Conservation (phyloP, 441 rosid genomes). For the Corymbia calophylla region DNA sequence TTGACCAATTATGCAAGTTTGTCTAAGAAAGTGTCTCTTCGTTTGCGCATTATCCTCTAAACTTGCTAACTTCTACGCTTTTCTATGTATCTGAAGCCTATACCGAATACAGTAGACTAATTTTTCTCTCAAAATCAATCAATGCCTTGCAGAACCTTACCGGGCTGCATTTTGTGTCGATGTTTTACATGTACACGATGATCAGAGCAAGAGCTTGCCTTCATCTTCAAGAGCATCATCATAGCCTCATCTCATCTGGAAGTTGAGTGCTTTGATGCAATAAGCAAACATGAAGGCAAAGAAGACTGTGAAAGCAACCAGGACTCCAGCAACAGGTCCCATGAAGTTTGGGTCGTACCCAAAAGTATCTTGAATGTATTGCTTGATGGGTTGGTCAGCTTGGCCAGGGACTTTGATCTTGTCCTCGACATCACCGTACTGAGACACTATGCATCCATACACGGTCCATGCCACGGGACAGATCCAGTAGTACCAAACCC, state of each 20-base stretch:
- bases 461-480: constrained; percentile 87
- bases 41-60: not conserved
- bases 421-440: constrained; percentile 47
- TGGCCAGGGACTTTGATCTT: constrained; percentile 36
- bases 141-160: not conserved
- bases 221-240: not conserved
- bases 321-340: constrained; percentile 62
- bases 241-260: constrained; percentile 51
- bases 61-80: not conserved
- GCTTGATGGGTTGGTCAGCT: constrained; percentile 21
- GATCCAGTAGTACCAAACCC: constrained; percentile 89
- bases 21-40: not conserved
- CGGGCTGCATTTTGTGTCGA: not conserved
- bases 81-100: not conserved
- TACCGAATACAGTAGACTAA: not conserved
- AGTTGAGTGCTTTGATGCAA: constrained; percentile 60
- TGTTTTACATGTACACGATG: not conserved
- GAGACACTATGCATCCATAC: constrained; percentile 70
- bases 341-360: constrained; percentile 62
- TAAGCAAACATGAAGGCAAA: constrained; percentile 61
- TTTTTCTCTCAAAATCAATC: not conserved
- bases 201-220: not conserved
- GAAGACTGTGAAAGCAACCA: constrained; percentile 50
- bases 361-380: constrained; percentile 33
- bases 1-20: not conserved